These are phyloP conservation scores for Amniculicola lignicola DNA, from an alignment of 495 filamentous ascomycete species.

Conservation along the genomic window DNA sequence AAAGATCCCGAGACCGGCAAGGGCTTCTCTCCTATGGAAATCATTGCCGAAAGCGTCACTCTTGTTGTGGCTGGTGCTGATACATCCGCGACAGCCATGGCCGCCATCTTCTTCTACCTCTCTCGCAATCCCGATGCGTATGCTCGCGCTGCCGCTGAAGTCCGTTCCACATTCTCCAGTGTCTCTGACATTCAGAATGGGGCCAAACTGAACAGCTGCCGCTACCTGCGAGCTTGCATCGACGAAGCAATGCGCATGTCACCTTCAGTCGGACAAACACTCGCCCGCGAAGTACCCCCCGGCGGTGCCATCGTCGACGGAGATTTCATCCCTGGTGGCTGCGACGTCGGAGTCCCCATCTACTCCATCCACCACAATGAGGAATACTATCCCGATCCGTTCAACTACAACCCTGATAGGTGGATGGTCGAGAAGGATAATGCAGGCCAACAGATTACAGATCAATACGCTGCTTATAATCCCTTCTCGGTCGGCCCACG, in stretches of 20 bases:
- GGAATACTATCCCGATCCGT: constrained; percentile 27
- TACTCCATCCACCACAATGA: constrained; percentile 39
- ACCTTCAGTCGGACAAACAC: constrained; percentile 23
- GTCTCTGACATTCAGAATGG: constrained; percentile 37
- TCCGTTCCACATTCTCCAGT: constrained; percentile 36
- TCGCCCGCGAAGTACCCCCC: constrained; percentile 29
- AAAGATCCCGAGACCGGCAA: constrained; percentile 13
- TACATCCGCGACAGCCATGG: constrained; percentile 36
- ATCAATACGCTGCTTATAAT: constrained; percentile 27
- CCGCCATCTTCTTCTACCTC: constrained; percentile 42
- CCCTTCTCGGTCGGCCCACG: constrained; percentile 22
- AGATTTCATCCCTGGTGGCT: constrained; percentile 25
- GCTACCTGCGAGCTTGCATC: constrained; percentile 33
- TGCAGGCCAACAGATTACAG: constrained; percentile 28
- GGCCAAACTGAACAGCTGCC: constrained; percentile 35
- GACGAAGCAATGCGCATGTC: constrained; percentile 39
- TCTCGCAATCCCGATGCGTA: constrained; percentile 32
- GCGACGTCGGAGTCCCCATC: constrained; percentile 31
- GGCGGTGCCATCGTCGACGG: constrained; percentile 27
- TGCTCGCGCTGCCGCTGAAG: constrained; percentile 32
- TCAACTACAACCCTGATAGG: constrained; percentile 32
- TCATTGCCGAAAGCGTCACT: not conserved
- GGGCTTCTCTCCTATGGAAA: constrained; percentile 6
- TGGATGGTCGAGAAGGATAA: constrained; percentile 33
- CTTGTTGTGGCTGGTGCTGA: constrained; percentile 16